Evolutionary conservation across 1,284 basidiomycete species (phyloP).

Genomic region (Porodaedalea pini): DNA sequence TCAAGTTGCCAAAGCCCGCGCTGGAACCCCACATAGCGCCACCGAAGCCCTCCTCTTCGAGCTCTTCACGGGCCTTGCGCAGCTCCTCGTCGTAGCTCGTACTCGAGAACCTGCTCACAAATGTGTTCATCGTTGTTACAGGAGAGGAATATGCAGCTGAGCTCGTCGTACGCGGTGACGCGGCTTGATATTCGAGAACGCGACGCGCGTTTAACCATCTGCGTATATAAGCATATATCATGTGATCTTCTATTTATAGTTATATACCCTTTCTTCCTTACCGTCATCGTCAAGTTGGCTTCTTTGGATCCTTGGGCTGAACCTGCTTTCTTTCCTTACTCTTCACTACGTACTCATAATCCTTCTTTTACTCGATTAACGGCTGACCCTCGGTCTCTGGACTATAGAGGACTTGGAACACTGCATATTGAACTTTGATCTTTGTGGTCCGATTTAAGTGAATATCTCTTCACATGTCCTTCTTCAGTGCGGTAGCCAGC

Average conservation of each 20-base stretch:
- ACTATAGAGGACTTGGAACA: neutral
- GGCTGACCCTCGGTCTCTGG: neutral
- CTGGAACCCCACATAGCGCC: conserved; percentile 76
- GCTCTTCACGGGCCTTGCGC: conserved; percentile 9
- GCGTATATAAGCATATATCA: neutral
- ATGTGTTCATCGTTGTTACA: conserved; percentile 15
- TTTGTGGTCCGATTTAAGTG: too few species aligned
- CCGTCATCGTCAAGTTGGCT: neutral
- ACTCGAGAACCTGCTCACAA: conserved; percentile 14
- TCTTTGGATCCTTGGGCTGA: neutral
- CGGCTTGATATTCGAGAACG: conserved; percentile 9
- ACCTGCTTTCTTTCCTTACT: neutral
- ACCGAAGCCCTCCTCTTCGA: conserved; percentile 61
- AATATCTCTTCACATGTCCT: conserved; percentile 1
- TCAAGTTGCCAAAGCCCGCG: conserved; percentile 73
- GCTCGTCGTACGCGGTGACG: conserved; percentile 11
- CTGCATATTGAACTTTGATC: neutral
- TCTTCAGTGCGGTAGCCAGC: conserved; percentile 9
- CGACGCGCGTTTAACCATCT: conserved; percentile 3
- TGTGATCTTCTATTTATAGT: neutral
- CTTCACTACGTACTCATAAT: neutral
- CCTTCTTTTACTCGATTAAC: neutral
- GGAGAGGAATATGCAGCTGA: neutral
- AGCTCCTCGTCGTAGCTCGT: conserved; percentile 9
- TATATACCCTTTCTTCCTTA: neutral